phyloP scores from a whole-genome alignment of 352 stramenopile genomes.

The Phytophthora uliginosa region DNA sequence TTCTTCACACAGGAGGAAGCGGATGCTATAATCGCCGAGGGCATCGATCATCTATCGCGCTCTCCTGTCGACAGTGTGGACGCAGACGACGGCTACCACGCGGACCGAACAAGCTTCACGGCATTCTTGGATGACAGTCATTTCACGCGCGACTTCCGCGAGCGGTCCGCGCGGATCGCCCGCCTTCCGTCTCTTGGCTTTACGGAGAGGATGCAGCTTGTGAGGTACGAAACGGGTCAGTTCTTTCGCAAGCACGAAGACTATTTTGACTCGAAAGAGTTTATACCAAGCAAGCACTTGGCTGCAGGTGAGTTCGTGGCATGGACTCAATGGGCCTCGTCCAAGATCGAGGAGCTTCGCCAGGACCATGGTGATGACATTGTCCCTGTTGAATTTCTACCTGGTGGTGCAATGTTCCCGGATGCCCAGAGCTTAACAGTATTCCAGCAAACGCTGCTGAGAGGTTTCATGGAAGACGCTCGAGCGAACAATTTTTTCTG shows the following conservation, averaged over 20 bases:
- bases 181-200: constrained; percentile 62
- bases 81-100: constrained; percentile 65
- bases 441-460: constrained; percentile 66
- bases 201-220: constrained; percentile 69
- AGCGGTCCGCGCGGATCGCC: constrained; percentile 55
- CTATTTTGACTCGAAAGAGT: constrained; percentile 81
- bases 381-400: constrained; percentile 45
- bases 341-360: constrained; percentile 34
- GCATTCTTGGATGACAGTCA: constrained; percentile 71
- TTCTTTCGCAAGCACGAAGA: constrained; percentile 86
- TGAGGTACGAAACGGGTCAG: constrained; percentile 74
- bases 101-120: constrained; percentile 76
- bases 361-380: constrained; percentile 9
- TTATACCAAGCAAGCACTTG: constrained; percentile 55
- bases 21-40: constrained; percentile 61
- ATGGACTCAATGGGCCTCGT: constrained; percentile 63
- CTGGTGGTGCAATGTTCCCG: constrained; percentile 55
- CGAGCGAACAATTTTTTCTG: constrained; percentile 61
- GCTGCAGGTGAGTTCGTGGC: constrained; percentile 47
- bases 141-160: constrained; percentile 73
- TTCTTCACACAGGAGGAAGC: constrained; percentile 75
- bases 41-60: constrained; percentile 54
- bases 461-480: constrained; percentile 64
- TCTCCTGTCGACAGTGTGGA: constrained; percentile 71
- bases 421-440: constrained; percentile 48